Evolutionary conservation across 257 asterid species (phyloP), one percentile per base, ranked within the genome.

Genomic region (Pogostemon cablin): DNA sequence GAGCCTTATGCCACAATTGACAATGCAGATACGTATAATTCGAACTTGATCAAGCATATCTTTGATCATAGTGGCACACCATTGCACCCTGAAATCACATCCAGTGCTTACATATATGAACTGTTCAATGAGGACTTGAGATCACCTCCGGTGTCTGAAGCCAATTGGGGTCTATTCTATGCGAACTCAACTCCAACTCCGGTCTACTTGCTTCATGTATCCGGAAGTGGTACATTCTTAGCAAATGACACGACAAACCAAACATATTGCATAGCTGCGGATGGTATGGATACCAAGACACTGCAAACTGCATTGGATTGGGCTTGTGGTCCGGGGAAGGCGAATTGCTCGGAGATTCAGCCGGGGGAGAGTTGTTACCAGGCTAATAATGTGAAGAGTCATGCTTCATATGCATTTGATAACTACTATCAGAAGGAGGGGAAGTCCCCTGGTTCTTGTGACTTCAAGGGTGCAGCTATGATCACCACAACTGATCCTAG

Each of bases 251-350:
- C 98, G 0, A 95, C 99, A 0, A 90, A 91, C 67, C 95, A 79
- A 65, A 95, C 99, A 0, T 95, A 86, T 68, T 95, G 99, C 75
- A 74, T 95, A 41, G 93, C 90, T 25, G 58, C 71, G 67, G 97
- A 88, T 62, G 99, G 85, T 20, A 17, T 84, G 7, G 99, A 95
- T 82, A 42, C 48, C 10, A 88, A 75, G 80, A 90, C 91, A 3
- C 65, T 95, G 85, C 98, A 95, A 81, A 73, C 99, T 34, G 98
- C 99, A 12, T 82, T 91, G 76, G 98, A 95, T 62, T 95, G 99
- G 99, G 95, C 99, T 20, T 95, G 99, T 73, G 99, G 99, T 37
- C 96, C 96, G 0, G 99, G 99, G 74, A 82, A 95, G 75, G 93
- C 99, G 37, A 95, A 89, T 76, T 95, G 99, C 77, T 84, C 97